Evolutionary conservation across 257 asterid species (phyloP), one percentile per base, ranked within the genome.

Genomic region (Cinchona pubescens): DNA sequence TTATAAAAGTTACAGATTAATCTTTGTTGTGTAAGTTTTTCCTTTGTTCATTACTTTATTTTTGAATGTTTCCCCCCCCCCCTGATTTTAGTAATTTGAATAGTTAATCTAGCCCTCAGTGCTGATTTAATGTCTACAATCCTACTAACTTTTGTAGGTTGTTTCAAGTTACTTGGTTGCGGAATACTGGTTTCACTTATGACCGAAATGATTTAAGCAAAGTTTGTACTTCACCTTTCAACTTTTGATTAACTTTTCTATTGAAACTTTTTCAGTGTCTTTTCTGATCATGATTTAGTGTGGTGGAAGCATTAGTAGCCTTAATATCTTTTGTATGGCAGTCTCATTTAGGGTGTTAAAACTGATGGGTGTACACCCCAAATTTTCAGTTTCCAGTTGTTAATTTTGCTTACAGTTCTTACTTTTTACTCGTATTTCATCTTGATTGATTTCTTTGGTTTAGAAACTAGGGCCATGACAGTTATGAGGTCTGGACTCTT

Each of bases 121-220:
- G 63, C 74, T 80, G 74, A 73, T 67, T 35, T 43, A 53, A 58
- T 35, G n/a, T n/a, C n/a, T n/a, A n/a, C n/a, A 32, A 63, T 70
- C 32, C 59, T 45, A 16, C 70, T 64, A 79, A 75, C 79, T 82
- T 83, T 87, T 91, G 96, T 85, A 95, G 99, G 97, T 95, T 95
- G 87, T 86, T 88, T 91, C 99, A 91, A 86, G 90, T 95, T 71
- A 90, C 84, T 77, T 95, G 98, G 99, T 59, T 79, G 97, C 75
- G 81, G 86, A 84, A 88, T 68, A 88, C 86, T 72, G 99, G 96
- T 87, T 95, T 89, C 91, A 86, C 86, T 76, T 95, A 92, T 79
- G 92, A 90, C 89, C 89, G 86, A 64, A 76, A 85, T 85, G 78
- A 90, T 85, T 85, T 95, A 40, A 90, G 88, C 85, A 86, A 82